Conservation (phyloP, 371 early-diverging fungal genomes). For the Rhizomucor miehei region DNA sequence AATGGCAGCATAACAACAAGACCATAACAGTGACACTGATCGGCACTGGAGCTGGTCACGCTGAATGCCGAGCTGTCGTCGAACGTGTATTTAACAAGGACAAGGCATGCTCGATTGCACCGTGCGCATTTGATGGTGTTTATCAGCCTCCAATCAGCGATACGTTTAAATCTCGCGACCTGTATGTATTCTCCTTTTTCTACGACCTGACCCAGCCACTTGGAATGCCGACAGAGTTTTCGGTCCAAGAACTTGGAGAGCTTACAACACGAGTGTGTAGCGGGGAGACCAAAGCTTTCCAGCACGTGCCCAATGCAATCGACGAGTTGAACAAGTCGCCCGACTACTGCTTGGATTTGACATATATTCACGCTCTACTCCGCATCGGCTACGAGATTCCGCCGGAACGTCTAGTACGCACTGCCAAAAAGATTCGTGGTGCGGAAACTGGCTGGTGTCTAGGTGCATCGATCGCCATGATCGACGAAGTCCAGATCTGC, state of each 20-base stretch:
- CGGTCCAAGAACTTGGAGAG: constrained; percentile 60
- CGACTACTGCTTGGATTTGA: constrained; percentile 85
- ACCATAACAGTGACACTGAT: constrained; percentile 16
- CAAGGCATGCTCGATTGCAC: constrained; percentile 47
- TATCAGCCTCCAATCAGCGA: constrained; percentile 81
- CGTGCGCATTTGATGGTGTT: constrained; percentile 91
- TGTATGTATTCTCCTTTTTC: constrained; percentile 94
- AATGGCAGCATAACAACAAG: constrained; percentile 3
- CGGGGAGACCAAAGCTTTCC: constrained; percentile 41
- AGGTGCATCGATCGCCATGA: constrained; percentile 84
- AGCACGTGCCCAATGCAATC: constrained; percentile 36
- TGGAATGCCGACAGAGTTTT: constrained; percentile 63
- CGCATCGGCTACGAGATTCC: constrained; percentile 81
- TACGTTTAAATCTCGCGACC: constrained; percentile 71
- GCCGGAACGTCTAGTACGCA: constrained; percentile 66
- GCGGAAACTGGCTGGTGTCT: constrained; percentile 96
- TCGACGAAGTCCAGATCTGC: constrained; percentile 50
- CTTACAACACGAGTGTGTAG: constrained; percentile 66
- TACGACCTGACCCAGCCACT: constrained; percentile 84
- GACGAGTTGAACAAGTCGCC: constrained; percentile 47
- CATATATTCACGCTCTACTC: constrained; percentile 80
- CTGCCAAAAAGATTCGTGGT: constrained; percentile 87
- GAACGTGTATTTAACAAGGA: constrained; percentile 63
- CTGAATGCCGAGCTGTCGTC: constrained; percentile 52
- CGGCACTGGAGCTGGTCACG: constrained; percentile 57